Evolutionary conservation across 371 early-diverging fungal species (phyloP).

Genomic region (Lichtheimia hyalospora): DNA sequence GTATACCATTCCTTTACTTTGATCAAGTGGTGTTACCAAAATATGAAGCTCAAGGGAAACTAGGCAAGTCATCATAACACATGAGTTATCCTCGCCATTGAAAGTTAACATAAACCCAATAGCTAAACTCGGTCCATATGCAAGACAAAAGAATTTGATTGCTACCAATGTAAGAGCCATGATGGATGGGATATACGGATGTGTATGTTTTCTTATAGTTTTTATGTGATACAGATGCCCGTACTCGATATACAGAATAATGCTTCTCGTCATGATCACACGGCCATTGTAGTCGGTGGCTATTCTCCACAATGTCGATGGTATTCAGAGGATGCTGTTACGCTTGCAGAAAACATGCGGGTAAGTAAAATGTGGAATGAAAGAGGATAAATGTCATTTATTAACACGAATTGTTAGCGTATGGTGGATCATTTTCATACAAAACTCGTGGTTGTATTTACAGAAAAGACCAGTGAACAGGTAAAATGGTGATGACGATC

Average conservation of each 20-base stretch:
- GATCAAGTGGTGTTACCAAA: slow-evolving; percentile 45
- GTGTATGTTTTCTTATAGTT: no score
- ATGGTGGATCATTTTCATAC: slow-evolving; percentile 28
- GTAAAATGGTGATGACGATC: slow-evolving; percentile 1
- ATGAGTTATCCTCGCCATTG: no score
- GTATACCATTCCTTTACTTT: slow-evolving; percentile 45
- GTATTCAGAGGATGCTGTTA: slow-evolving; percentile 46
- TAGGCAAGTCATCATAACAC: slow-evolving; percentile 20
- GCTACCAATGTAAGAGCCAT: slow-evolving; percentile 29
- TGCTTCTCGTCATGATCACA: slow-evolving; percentile 8
- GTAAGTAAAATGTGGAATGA: slow-evolving; percentile 12
- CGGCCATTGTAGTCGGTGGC: slow-evolving; percentile 38
- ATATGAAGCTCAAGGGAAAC: slow-evolving; percentile 44
- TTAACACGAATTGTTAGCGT: slow-evolving; percentile 22
- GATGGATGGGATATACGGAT: neutral
- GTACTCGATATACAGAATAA: neutral
- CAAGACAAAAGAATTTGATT: slow-evolving; percentile 44
- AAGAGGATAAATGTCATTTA: neutral
- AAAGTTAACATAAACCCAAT: neutral
- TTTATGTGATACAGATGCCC: no score
- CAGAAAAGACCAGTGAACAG: slow-evolving; percentile 36
- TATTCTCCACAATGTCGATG: slow-evolving; percentile 41
- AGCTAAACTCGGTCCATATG: slow-evolving; percentile 44
- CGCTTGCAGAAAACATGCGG: slow-evolving; percentile 34
- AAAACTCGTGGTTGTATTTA: slow-evolving; percentile 32